Base-by-base conservation (phyloP, 1,139 yeast genomes). In the Sugiyamaella xylanicola region DNA sequence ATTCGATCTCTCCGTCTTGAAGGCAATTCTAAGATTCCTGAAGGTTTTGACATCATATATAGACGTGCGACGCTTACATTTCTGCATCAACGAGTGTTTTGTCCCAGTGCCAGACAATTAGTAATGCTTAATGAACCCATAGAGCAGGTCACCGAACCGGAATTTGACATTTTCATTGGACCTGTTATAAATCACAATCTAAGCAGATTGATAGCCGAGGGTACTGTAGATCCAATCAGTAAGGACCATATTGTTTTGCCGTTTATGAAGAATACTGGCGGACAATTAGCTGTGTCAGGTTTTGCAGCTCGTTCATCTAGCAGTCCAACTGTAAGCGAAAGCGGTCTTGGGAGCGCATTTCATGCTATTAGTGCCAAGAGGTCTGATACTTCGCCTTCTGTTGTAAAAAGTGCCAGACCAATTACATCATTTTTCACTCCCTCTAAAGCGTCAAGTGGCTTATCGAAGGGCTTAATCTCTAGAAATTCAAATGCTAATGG, bases 31-130 rank as follows among this genome's bases (percentile, higher is more conserved):
- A 70, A 69, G 2, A 73, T 87, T 0, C 91, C 96, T 0, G 71
- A 65, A 0, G 78, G 74, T 1, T 90, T 90, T 65, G 77, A 77
- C 48, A 76, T 77, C 1, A 91, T 87, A 60, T 84, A 83, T 52
- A 67, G 74, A 27, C 76, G 78, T 51, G 99, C 99, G 0, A 80
- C 83, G 61, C 74, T 85, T 53, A 95, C 98, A 11, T 95, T 95
- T 69, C 86, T 81, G 66, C 88, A 77, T 70, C 98, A 91, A 69
- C 79, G 96, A 60, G 97, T 95, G 0, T 93, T 83, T 69, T 82
- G 92, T 66, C 95, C 97, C 0, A 53, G 69, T 1, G 62, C 67
- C 1, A 70, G 77, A 47, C 57, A 65, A 36, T 71, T 91, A 25
- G 76, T 78, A 1, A 82, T 89, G 45, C 75, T 92, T 62, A 83